Evolutionary conservation across 495 filamentous ascomycete genomes (phyloP).

Genomic region (Aspergillus nanangensis): DNA sequence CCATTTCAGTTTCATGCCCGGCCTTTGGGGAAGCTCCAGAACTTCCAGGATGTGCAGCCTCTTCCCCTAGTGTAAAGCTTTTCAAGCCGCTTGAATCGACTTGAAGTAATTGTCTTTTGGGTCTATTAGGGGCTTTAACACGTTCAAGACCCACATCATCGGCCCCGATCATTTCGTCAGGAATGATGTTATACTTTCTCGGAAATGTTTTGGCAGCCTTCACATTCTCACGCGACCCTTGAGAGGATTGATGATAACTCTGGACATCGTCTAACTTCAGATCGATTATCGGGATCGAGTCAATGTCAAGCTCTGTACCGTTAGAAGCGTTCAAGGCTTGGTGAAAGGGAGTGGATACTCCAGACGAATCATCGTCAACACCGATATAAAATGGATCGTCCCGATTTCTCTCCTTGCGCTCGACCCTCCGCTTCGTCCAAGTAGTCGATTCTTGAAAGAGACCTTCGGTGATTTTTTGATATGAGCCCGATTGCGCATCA

Average conservation of each 20-base stretch:
- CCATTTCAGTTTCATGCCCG: constrained; percentile 78
- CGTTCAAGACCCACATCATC: constrained; percentile 29
- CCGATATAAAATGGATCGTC: constrained; percentile 97
- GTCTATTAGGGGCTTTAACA: constrained; percentile 29
- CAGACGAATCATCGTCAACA: constrained; percentile 41
- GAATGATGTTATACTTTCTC: constrained; percentile 54
- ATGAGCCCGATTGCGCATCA: constrained; percentile 26
- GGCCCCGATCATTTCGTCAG: constrained; percentile 50
- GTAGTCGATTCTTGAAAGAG: constrained; percentile 57
- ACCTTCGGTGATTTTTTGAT: constrained; percentile 61
- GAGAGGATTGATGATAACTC: constrained; percentile 8
- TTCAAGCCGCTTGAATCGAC: constrained; percentile 81
- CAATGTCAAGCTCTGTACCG: constrained; percentile 76
- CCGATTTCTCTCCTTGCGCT: constrained; percentile 71
- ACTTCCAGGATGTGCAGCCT: constrained; percentile 6
- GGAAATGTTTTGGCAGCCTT: constrained; percentile 24
- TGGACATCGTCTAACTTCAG: constrained; percentile 60
- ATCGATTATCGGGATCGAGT: constrained; percentile 92
- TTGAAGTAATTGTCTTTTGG: constrained; percentile 60
- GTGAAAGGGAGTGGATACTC: constrained; percentile 64
- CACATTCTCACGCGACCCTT: constrained; percentile 9
- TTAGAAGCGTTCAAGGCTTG: constrained; percentile 64
- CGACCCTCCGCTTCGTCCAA: constrained; percentile 56
- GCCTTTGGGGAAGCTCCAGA: constrained; percentile 13
- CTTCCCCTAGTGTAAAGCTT: constrained; percentile 51